phyloP scores from a whole-genome alignment of 1,139 yeast genomes.

The Candida neerlandica region DNA sequence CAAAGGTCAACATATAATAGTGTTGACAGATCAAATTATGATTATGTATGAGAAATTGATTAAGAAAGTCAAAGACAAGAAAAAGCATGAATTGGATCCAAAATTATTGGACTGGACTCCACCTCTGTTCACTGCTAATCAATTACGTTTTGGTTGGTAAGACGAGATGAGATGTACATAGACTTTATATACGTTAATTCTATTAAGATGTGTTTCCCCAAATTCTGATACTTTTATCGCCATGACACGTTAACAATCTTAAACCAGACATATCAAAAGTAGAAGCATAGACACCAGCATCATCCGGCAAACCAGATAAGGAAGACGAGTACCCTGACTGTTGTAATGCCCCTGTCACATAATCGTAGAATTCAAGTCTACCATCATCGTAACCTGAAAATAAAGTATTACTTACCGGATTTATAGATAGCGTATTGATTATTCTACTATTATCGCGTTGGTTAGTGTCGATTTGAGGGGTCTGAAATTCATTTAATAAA shows the following conservation, averaged over 20 bases:
- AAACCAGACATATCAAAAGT: conserved; percentile 80
- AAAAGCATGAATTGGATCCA: conserved; percentile 78
- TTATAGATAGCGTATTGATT: conserved; percentile 68
- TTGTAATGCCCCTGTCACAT: conserved; percentile 64
- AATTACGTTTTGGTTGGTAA: conserved; percentile 92
- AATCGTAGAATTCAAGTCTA: conserved; percentile 73
- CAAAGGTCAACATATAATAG: conserved; percentile 95
- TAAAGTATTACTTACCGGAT: conserved; percentile 62
- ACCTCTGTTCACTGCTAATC: conserved; percentile 95
- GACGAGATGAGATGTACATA: neutral
- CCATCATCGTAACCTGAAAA: conserved; percentile 91
- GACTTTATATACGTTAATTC: conserved; percentile 1
- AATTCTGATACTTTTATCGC: conserved; percentile 84
- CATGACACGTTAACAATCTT: conserved; percentile 82
- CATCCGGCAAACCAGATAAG: conserved; percentile 66
- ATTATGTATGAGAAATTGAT: conserved; percentile 73
- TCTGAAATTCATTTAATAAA: conserved; percentile 49
- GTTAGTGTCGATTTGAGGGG: conserved; percentile 10
- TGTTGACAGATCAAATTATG: conserved; percentile 81
- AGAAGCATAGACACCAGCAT: conserved; percentile 69
- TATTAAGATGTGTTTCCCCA: conserved; percentile 58
- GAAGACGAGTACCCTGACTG: conserved; percentile 57
- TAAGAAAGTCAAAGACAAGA: conserved; percentile 57
- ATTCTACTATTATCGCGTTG: conserved; percentile 32
- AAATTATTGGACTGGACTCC: conserved; percentile 84